These are phyloP conservation scores for Phlebiopsis flavidoalba DNA, from an alignment of 768 basidiomycete genomes.

Conservation along the genomic window DNA sequence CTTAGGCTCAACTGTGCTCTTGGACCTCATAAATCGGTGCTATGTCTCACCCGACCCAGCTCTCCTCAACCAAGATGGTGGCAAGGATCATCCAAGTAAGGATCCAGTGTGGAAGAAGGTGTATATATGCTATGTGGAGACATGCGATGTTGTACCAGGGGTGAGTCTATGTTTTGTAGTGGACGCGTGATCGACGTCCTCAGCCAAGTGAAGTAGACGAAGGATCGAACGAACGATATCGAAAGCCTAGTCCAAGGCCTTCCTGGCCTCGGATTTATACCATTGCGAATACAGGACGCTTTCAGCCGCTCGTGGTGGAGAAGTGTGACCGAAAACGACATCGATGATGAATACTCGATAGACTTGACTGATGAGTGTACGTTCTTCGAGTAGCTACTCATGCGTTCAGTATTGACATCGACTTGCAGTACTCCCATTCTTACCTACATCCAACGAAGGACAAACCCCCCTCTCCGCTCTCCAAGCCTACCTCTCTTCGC, in stretches of 20 bases:
- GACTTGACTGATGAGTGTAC: slow-evolving; percentile 53
- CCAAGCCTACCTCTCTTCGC: slow-evolving; percentile 50
- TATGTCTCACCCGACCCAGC: slow-evolving; percentile 30
- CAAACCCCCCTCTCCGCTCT: slow-evolving; percentile 25
- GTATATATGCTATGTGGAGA: slow-evolving; percentile 66
- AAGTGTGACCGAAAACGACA: slow-evolving; percentile 18
- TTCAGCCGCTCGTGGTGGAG: slow-evolving; percentile 70
- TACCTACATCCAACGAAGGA: not conserved
- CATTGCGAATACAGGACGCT: slow-evolving; percentile 66
- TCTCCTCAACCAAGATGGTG: slow-evolving; percentile 37
- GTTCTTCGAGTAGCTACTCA: not conserved
- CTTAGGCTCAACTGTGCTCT: slow-evolving; percentile 64
- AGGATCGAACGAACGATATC: slow-evolving; percentile 51
- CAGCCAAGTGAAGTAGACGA: slow-evolving; percentile 35
- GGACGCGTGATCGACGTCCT: not conserved
- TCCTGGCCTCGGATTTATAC: slow-evolving; percentile 49
- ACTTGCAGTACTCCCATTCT: not conserved
- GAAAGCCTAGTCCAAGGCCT: slow-evolving; percentile 42
- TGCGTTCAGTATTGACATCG: not conserved
- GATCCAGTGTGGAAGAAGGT: slow-evolving; percentile 58
- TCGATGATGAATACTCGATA: slow-evolving; percentile 28
- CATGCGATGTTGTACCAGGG: slow-evolving; percentile 52
- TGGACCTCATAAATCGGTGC: slow-evolving; percentile 59
- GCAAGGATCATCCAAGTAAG: slow-evolving; percentile 63
- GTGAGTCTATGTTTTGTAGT: slow-evolving; percentile 32